Evolutionary conservation across 1,284 basidiomycete genomes (phyloP).

Genomic region (Sutorius eximius): DNA sequence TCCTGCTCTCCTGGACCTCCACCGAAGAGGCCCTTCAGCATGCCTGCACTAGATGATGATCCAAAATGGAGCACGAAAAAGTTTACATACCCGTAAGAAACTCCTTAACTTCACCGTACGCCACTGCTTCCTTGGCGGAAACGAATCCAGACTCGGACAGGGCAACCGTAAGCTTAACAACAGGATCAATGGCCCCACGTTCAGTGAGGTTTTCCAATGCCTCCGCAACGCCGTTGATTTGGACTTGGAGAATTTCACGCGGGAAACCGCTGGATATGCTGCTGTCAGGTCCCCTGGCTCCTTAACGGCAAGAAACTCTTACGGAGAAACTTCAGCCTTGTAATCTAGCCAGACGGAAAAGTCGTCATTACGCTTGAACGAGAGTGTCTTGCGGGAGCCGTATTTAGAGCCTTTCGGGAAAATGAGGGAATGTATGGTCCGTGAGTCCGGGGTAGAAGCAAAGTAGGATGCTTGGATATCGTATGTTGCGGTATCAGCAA

Average conservation of each 20-base stretch:
- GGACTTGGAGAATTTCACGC: constrained; percentile 64
- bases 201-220: constrained; percentile 77
- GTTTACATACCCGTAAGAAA: constrained; percentile 62
- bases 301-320: constrained; percentile 30
- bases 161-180: constrained; percentile 79
- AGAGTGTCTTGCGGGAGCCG: constrained; percentile 80
- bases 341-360: constrained; percentile 75
- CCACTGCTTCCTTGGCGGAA: constrained; percentile 73
- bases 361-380: constrained; percentile 77
- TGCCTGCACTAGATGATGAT: constrained; percentile 47
- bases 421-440: constrained; percentile 70
- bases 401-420: constrained; percentile 76
- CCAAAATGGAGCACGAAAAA: background rate
- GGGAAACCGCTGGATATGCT: constrained; percentile 56
- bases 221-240: constrained; percentile 65
- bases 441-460: constrained; percentile 57
- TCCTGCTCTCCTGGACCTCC: constrained; percentile 42
- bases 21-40: constrained; percentile 84
- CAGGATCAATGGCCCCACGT: constrained; percentile 65
- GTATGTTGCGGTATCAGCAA: constrained; percentile 71
- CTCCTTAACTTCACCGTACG: constrained; percentile 74
- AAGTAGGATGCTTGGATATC: constrained; percentile 79
- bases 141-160: constrained; percentile 85
- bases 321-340: constrained; percentile 59
- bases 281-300: constrained; percentile 3